Evolutionary conservation across 1,139 yeast species (phyloP).

Genomic region (Kluyveromyces sp.): DNA sequence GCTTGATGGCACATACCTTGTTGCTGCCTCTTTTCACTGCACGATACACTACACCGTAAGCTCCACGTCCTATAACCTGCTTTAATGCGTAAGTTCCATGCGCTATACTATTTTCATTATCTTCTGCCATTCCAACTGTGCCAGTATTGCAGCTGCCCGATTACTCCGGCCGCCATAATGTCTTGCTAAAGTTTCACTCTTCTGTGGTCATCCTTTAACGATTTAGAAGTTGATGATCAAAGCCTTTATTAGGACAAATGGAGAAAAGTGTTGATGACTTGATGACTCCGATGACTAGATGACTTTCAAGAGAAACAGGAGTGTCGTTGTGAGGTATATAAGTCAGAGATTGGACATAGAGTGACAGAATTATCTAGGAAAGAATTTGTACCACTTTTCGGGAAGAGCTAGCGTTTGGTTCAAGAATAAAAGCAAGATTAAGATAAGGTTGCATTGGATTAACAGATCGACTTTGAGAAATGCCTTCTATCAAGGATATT

Average conservation of each 20-base stretch:
- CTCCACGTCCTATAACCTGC: constrained; percentile 69
- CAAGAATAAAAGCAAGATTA: too few relatives aligned
- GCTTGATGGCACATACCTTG: constrained; percentile 79
- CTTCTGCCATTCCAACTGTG: too few relatives aligned
- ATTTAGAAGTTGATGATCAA: constrained; percentile 4
- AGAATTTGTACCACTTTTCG: too few relatives aligned
- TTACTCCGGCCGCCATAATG: too few relatives aligned
- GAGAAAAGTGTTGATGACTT: constrained; percentile 5
- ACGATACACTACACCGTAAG: constrained; percentile 67
- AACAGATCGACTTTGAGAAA: too few relatives aligned
- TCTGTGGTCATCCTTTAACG: neutral
- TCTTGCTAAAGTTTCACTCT: too few relatives aligned
- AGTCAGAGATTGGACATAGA: neutral
- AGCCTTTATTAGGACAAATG: constrained; percentile 2
- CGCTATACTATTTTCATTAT: neutral
- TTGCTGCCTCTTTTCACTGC: constrained; percentile 60
- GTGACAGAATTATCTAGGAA: too few relatives aligned
- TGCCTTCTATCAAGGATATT: constrained; percentile 2
- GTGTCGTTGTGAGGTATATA: neutral
- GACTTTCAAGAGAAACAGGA: neutral
- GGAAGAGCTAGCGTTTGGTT: too few relatives aligned
- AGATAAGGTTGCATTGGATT: too few relatives aligned
- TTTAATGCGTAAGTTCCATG: constrained; percentile 41
- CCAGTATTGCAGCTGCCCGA: too few relatives aligned
- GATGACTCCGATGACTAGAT: constrained; percentile 1